These are phyloP conservation scores for Cicer cuneatum DNA, from an alignment of 306 rosid genomes.

Conservation along the genomic window DNA sequence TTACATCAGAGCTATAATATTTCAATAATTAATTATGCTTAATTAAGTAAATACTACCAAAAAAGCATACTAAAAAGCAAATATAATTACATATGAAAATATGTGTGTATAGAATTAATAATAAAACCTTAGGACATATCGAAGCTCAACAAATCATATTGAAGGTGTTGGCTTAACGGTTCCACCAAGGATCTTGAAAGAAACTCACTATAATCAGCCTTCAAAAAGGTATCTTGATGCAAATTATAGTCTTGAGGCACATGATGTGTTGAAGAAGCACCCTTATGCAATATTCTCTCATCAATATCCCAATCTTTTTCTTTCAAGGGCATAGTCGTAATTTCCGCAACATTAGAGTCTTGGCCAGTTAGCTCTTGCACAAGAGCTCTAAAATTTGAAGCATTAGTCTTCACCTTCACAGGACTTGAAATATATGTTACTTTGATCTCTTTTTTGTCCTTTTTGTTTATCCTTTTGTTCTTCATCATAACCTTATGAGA, in stretches of 20 bases:
- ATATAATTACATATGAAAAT: too few relatives aligned
- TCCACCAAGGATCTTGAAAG: conserved; percentile 43
- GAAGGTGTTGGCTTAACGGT: conserved; percentile 38
- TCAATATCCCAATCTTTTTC: background rate
- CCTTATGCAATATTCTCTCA: conserved; percentile 8
- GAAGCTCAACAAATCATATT: conserved; percentile 45
- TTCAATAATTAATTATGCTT: too few relatives aligned
- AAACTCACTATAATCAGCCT: conserved; percentile 36
- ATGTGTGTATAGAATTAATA: too few relatives aligned
- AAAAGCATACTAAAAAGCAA: too few relatives aligned
- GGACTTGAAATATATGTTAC: conserved; percentile 89
- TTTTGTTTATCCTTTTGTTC: conserved; percentile 49
- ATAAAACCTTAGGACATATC: conserved; percentile 42
- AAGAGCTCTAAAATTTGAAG: conserved; percentile 79
- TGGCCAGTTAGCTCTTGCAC: conserved; percentile 88
- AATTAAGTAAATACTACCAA: too few relatives aligned
- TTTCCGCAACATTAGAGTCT: conserved; percentile 71
- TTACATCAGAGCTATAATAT: too few relatives aligned
- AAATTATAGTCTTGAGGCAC: background rate
- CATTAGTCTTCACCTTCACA: conserved; percentile 78
- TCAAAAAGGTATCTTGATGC: conserved; percentile 26
- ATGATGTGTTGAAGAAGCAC: conserved; percentile 1
- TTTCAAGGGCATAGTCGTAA: conserved; percentile 49
- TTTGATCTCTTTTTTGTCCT: conserved; percentile 57
- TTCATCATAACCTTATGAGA: conserved; percentile 45